phyloP scores from a whole-genome alignment of 1,284 basidiomycete genomes.

The Pseudozyma hubeiensis region DNA sequence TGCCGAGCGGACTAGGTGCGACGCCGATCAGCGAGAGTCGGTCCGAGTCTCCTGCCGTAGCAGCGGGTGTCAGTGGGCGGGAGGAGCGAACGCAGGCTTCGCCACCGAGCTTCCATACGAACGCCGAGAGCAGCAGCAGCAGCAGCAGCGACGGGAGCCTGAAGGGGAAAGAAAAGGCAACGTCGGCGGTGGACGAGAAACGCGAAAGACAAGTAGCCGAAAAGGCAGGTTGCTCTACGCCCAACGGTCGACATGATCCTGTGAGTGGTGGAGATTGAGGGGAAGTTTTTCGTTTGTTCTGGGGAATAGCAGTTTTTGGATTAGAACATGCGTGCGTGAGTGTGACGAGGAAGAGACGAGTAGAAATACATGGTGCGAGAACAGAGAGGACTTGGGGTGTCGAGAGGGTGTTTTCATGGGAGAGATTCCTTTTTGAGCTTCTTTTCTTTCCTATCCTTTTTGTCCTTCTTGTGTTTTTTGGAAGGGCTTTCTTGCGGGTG shows the following conservation, averaged over 20 bases:
- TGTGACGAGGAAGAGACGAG: background rate
- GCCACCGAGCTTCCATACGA: slow-evolving; percentile 20
- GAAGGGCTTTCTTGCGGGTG: slow-evolving; percentile 7
- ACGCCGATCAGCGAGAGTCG: slow-evolving; percentile 30
- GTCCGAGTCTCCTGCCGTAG: slow-evolving; percentile 11
- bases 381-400: too few relatives aligned
- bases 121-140: slow-evolving; percentile 8
- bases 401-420: too few relatives aligned
- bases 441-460: slow-evolving; percentile 24
- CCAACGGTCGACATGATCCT: slow-evolving; percentile 30
- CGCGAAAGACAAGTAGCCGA: slow-evolving; percentile 15
- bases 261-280: slow-evolving; percentile 1
- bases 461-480: slow-evolving; percentile 26
- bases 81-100: background rate
- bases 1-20: slow-evolving; percentile 15
- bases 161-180: slow-evolving; percentile 24
- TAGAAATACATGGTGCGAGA: background rate
- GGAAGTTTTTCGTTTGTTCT: background rate
- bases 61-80: background rate
- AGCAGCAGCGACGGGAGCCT: slow-evolving; percentile 10
- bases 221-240: slow-evolving; percentile 34
- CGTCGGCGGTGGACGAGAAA: background rate
- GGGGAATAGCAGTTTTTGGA: background rate
- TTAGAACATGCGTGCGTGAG: background rate
- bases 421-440: slow-evolving; percentile 9